phyloP scores from a whole-genome alignment of 305 asterid genomes.

The Fraxinus greggii region DNA sequence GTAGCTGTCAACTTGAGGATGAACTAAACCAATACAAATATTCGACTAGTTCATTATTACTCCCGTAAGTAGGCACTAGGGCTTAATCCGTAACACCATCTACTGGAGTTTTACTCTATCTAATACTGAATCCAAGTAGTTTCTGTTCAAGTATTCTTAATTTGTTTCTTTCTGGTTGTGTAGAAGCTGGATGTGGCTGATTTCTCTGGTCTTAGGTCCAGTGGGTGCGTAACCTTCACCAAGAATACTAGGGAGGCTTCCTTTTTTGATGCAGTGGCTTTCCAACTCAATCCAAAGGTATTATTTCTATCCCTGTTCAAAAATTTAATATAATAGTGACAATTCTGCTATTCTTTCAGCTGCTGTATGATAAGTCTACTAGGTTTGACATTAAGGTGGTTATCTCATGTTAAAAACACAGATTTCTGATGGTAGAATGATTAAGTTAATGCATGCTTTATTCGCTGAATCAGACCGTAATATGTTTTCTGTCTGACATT shows the following conservation, averaged over 20 bases:
- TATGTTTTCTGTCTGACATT: constrained; percentile 20
- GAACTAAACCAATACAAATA: not conserved
- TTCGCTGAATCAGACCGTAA: not conserved
- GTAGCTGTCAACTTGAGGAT: not conserved
- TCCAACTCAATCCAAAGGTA: constrained; percentile 63
- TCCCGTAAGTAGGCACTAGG: not conserved
- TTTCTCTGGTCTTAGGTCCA: constrained; percentile 70
- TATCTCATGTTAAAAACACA: not conserved
- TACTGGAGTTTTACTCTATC: not conserved
- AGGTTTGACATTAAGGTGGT: not conserved
- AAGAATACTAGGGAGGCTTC: constrained; percentile 48
- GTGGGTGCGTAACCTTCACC: constrained; percentile 53
- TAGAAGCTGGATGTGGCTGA: constrained; percentile 73
- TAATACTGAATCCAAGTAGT: not conserved
- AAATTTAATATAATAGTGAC: not conserved
- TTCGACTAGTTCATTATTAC: not conserved
- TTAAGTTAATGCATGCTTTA: not conserved
- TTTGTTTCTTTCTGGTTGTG: constrained; percentile 18
- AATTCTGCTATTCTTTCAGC: not conserved
- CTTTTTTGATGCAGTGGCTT: constrained; percentile 57
- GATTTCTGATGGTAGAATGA: not conserved
- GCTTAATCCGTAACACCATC: not conserved
- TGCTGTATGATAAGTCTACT: not conserved
- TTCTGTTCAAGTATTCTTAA: not conserved
- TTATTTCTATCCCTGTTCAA: not conserved